These are phyloP conservation scores for Diutina sp. DNA, from an alignment of 1,139 yeast species.

Conservation along the genomic window DNA sequence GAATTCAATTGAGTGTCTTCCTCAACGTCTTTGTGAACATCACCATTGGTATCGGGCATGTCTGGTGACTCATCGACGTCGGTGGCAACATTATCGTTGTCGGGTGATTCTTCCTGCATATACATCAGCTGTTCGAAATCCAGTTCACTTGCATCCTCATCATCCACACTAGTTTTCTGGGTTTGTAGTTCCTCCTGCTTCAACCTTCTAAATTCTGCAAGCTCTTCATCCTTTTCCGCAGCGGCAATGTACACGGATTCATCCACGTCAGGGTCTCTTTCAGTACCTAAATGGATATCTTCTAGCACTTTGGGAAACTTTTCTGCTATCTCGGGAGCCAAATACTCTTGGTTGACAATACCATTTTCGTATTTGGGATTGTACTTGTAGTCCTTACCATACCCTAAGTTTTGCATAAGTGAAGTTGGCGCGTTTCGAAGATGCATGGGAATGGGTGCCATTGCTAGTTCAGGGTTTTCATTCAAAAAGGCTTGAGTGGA, in stretches of 20 bases:
- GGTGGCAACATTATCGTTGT: not conserved
- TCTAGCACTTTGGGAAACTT: constrained; percentile 23
- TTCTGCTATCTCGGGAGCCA: constrained; percentile 37
- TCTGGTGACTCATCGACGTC: not conserved
- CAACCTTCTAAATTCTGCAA: constrained; percentile 14
- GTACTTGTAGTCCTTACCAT: constrained; percentile 74
- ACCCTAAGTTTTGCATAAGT: constrained; percentile 81
- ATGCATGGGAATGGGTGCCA: constrained; percentile 64
- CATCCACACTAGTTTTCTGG: not conserved
- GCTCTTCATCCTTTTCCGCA: constrained; percentile 14
- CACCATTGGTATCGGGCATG: not conserved
- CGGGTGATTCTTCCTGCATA: not conserved
- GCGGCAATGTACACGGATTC: constrained; percentile 11
- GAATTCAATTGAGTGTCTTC: not conserved
- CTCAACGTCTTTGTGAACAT: not conserved
- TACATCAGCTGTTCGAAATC: not conserved
- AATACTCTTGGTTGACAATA: constrained; percentile 53
- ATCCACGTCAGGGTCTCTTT: constrained; percentile 16
- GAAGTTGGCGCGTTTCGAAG: constrained; percentile 88
- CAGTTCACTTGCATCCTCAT: not conserved
- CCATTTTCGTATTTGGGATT: constrained; percentile 75
- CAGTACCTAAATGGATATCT: constrained; percentile 21
- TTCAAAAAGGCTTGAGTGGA: constrained; percentile 45
- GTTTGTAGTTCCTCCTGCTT: constrained; percentile 6
- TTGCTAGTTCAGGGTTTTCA: constrained; percentile 50